A percentile compares a stretch with the other conserved stretches of the same genome.
phyloP scores from a whole-genome alignment of 2,329 filamentous ascomycete genomes.

The Diaporthe vaccinii region DNA sequence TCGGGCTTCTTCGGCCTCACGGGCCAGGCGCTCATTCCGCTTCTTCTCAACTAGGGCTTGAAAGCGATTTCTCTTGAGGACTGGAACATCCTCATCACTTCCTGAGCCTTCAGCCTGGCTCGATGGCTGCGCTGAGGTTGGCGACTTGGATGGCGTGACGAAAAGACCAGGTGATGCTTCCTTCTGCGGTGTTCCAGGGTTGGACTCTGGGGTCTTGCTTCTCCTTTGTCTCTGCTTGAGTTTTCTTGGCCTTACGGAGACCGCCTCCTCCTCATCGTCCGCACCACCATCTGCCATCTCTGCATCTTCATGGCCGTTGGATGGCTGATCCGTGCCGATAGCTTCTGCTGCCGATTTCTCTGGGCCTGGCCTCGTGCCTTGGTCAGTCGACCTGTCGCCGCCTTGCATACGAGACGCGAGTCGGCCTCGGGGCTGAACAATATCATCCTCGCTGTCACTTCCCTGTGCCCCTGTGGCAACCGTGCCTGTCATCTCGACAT shows the following conservation, averaged over 20 bases:
- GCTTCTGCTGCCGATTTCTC: slow-evolving; percentile 57
- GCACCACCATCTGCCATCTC: slow-evolving; percentile 43
- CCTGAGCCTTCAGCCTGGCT: slow-evolving; percentile 52
- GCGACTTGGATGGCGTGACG: slow-evolving; percentile 62
- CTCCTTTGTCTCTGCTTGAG: slow-evolving; percentile 53
- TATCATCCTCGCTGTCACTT: slow-evolving; percentile 64
- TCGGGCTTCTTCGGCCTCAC: slow-evolving; percentile 71
- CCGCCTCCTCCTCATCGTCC: slow-evolving; percentile 54
- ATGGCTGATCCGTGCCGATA: slow-evolving; percentile 44
- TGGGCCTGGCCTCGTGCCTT: slow-evolving; percentile 55
- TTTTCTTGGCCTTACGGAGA: slow-evolving; percentile 58
- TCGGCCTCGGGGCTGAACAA: slow-evolving; percentile 70
- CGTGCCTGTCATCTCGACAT: slow-evolving; percentile 43
- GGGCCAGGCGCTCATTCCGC: slow-evolving; percentile 76
- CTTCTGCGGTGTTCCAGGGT: slow-evolving; percentile 48
- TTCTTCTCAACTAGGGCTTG: slow-evolving; percentile 81
- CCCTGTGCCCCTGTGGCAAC: slow-evolving; percentile 42
- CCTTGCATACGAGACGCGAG: slow-evolving; percentile 75
- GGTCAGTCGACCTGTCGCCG: slow-evolving; percentile 41
- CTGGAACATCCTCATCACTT: slow-evolving; percentile 63
- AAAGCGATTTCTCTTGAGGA: slow-evolving; percentile 71
- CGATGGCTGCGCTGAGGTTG: slow-evolving; percentile 47
- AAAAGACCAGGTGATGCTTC: slow-evolving; percentile 67
- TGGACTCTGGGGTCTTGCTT: slow-evolving; percentile 52
- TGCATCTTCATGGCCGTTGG: slow-evolving; percentile 36